phyloP scores from a whole-genome alignment of 805 yeast genomes.

The Lachancea mirantina region DNA sequence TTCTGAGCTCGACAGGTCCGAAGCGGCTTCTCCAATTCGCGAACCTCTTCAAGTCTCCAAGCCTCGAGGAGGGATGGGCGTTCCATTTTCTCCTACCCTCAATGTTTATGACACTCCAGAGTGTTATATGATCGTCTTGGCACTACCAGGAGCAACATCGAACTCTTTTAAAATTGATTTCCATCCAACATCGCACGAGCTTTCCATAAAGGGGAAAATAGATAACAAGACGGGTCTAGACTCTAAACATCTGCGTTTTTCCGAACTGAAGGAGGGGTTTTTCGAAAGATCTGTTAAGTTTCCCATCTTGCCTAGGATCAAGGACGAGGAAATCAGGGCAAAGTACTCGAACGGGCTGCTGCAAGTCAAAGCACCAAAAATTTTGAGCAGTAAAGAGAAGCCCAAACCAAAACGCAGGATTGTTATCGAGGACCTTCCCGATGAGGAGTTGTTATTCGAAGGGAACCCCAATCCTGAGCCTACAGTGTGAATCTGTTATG shows the following conservation, averaged over 20 bases:
- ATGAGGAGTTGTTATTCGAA: constrained; percentile 40
- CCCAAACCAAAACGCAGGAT: constrained; percentile 40
- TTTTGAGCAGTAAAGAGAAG: constrained; percentile 25
- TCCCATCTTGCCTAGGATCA: constrained; percentile 45
- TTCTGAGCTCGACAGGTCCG: too few species aligned
- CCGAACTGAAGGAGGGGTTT: constrained; percentile 50
- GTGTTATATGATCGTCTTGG: constrained; percentile 41
- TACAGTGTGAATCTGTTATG: too few species aligned
- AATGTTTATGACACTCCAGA: constrained; percentile 48
- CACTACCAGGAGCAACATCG: constrained; percentile 54
- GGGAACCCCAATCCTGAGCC: constrained; percentile 45
- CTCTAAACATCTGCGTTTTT: constrained; percentile 36
- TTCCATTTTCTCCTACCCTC: constrained; percentile 52
- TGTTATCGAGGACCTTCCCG: constrained; percentile 42
- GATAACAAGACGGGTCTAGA: constrained; percentile 35
- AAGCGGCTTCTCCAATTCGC: constrained; percentile 29
- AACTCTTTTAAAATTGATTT: constrained; percentile 48
- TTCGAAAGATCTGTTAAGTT: constrained; percentile 52
- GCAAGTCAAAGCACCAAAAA: constrained; percentile 46
- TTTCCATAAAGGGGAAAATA: constrained; percentile 46
- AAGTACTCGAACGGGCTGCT: constrained; percentile 47
- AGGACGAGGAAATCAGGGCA: constrained; percentile 49
- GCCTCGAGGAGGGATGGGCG: constrained; percentile 34
- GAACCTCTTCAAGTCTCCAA: constrained; percentile 41
- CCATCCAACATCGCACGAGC: constrained; percentile 50